A percentile compares a stretch with the other conserved stretches of the same genome.
Conservation (phyloP, 306 rosid genomes). For the Purshia tridentata region DNA sequence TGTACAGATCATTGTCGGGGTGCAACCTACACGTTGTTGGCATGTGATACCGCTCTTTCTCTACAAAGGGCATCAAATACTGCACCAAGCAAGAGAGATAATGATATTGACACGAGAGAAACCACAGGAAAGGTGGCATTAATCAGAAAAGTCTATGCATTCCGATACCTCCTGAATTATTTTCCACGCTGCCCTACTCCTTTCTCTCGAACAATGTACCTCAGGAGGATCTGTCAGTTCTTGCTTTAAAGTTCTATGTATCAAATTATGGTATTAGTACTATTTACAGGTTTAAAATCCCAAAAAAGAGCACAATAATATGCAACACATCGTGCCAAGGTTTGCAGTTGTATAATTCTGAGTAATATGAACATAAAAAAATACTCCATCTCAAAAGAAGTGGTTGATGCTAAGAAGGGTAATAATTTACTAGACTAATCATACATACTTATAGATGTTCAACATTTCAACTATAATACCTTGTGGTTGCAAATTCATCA, state of each 20-base stretch:
- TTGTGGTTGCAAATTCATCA: constrained; percentile 52
- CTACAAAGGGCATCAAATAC: constrained; percentile 86
- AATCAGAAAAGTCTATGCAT: neutral
- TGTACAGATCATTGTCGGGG: constrained; percentile 71
- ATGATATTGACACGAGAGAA: neutral
- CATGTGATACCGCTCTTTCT: constrained; percentile 61
- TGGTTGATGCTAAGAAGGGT: neutral
- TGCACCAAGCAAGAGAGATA: constrained; percentile 37
- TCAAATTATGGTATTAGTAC: neutral
- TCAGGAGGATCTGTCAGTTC: constrained; percentile 46
- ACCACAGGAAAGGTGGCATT: neutral
- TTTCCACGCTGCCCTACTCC: constrained; percentile 80
- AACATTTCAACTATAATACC: constrained; percentile 41
- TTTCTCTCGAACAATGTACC: constrained; percentile 86
- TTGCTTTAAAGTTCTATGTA: constrained; percentile 39
- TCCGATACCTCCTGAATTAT: constrained; percentile 63
- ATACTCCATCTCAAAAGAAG: neutral
- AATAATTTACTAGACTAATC: constrained; percentile 3
- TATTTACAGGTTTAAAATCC: neutral
- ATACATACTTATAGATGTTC: neutral
- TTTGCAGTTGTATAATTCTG: neutral
- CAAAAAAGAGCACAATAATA: constrained; percentile 15
- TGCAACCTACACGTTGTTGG: constrained; percentile 67
- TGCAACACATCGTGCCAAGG: neutral
- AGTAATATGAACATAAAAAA: neutral